These are phyloP conservation scores for Fusarium nematophilum DNA, from an alignment of 2,329 filamentous ascomycete genomes.

Conservation along the genomic window DNA sequence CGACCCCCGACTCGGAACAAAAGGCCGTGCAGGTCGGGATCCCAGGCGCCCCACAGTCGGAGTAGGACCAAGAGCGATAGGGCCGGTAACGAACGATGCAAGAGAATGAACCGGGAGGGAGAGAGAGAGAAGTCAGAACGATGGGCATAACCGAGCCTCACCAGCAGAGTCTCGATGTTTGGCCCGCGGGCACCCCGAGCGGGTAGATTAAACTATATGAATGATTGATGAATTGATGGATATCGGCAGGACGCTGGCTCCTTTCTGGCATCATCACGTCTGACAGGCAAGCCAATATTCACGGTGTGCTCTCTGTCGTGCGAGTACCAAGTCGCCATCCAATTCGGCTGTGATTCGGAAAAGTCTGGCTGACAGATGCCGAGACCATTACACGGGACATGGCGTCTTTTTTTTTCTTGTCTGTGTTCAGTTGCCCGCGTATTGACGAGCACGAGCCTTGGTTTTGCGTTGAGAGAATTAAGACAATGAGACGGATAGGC, in stretches of 20 bases:
- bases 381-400: conserved; percentile 38
- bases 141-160: conserved; percentile 20
- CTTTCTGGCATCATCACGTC: conserved; percentile 7
- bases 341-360: conserved; percentile 39
- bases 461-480: neutral
- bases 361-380: conserved; percentile 33
- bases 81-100: conserved; percentile 27
- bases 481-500: neutral
- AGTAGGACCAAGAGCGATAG: conserved; percentile 24
- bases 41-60: conserved; percentile 34
- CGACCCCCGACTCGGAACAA: conserved; percentile 31
- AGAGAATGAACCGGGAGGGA: conserved; percentile 38
- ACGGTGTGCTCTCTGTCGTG: conserved; percentile 33
- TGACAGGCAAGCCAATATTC: conserved; percentile 19
- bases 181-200: conserved; percentile 18
- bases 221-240: neutral
- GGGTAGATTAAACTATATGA: conserved; percentile 27
- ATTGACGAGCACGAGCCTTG: too few species aligned
- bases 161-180: conserved; percentile 3
- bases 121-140: neutral
- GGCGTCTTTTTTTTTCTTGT: conserved; percentile 26
- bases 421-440: conserved; percentile 21
- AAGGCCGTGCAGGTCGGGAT: conserved; percentile 37
- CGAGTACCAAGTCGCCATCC: conserved; percentile 37
- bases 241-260: neutral